Conservation (phyloP, 2,329 filamentous ascomycete genomes). For the Podosphaera leucotricha region DNA sequence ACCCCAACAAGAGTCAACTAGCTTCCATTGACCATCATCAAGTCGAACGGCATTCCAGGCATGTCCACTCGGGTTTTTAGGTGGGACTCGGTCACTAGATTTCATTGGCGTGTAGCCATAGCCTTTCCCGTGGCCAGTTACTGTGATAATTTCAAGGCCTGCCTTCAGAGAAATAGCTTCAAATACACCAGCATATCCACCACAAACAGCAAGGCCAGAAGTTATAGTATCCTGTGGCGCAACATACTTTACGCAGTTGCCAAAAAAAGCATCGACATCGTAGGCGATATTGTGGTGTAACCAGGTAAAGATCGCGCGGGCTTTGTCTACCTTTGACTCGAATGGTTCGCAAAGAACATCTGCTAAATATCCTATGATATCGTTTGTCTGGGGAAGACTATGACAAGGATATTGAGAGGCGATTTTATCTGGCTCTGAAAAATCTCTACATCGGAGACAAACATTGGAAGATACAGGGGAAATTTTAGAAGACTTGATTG, state of each 20-base stretch:
- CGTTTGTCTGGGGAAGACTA: conserved; percentile 35
- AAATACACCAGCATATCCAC: conserved; percentile 73
- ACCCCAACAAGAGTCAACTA: conserved; percentile 84
- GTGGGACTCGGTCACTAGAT: conserved; percentile 41
- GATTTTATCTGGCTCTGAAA: conserved; percentile 55
- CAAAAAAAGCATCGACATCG: conserved; percentile 59
- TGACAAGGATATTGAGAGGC: conserved; percentile 54
- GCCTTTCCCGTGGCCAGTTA: conserved; percentile 69
- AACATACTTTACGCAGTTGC: conserved; percentile 37
- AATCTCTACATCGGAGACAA: conserved; percentile 77
- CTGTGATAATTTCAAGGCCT: conserved; percentile 53
- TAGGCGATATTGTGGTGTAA: conserved; percentile 84
- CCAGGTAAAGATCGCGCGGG: conserved; percentile 83
- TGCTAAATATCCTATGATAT: conserved; percentile 52
- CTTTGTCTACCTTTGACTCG: conserved; percentile 66
- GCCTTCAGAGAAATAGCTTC: conserved; percentile 53
- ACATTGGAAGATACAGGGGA: conserved; percentile 12
- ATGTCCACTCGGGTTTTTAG: conserved; percentile 38
- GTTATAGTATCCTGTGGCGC: conserved; percentile 52
- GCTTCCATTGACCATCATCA: conserved; percentile 72
- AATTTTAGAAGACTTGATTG: conserved; percentile 13
- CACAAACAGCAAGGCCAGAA: conserved; percentile 65
- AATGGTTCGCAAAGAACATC: conserved; percentile 59
- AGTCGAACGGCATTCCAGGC: conserved; percentile 89
- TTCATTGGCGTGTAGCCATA: conserved; percentile 43